Conservation (phyloP, 2,329 filamentous ascomycete species). For the Colletotrichum tofieldiae region DNA sequence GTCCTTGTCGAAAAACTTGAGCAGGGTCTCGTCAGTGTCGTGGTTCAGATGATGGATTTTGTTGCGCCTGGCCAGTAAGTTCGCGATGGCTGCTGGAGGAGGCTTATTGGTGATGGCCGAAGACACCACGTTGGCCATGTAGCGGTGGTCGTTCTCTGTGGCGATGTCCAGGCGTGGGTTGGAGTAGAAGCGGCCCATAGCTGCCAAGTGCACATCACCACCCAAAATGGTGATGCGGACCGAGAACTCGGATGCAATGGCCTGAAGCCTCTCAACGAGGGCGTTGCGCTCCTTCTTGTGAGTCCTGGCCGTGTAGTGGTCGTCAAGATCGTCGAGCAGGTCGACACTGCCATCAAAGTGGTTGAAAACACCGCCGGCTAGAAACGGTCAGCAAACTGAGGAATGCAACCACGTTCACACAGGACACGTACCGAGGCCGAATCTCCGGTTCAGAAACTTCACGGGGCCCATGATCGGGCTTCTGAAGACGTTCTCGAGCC, state of each 20-base stretch:
- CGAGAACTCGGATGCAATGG: constrained; percentile 87
- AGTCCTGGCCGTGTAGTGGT: constrained; percentile 94
- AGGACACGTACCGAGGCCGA: constrained; percentile 75
- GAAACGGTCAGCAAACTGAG: constrained; percentile 33
- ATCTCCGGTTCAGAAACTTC: constrained; percentile 90
- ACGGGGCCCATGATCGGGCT: constrained; percentile 91
- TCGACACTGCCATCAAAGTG: constrained; percentile 95
- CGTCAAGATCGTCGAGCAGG: constrained; percentile 91
- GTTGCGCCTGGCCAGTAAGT: constrained; percentile 91
- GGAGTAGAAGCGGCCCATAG: constrained; percentile 94
- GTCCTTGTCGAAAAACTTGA: constrained; percentile 92
- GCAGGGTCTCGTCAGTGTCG: constrained; percentile 91
- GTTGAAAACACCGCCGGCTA: constrained; percentile 88
- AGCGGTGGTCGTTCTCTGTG: constrained; percentile 87
- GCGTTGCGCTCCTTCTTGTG: constrained; percentile 91
- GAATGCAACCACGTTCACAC: not conserved
- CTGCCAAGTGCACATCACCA: constrained; percentile 94
- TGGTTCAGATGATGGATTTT: constrained; percentile 80
- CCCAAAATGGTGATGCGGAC: constrained; percentile 93
- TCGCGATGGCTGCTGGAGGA: constrained; percentile 88
- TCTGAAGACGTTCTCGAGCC: constrained; percentile 92
- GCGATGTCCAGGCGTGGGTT: constrained; percentile 85
- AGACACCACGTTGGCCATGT: constrained; percentile 95
- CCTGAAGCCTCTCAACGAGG: constrained; percentile 86
- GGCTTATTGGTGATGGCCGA: constrained; percentile 98